Conservation (phyloP, 805 yeast genomes). For the Candida stauntonica region DNA sequence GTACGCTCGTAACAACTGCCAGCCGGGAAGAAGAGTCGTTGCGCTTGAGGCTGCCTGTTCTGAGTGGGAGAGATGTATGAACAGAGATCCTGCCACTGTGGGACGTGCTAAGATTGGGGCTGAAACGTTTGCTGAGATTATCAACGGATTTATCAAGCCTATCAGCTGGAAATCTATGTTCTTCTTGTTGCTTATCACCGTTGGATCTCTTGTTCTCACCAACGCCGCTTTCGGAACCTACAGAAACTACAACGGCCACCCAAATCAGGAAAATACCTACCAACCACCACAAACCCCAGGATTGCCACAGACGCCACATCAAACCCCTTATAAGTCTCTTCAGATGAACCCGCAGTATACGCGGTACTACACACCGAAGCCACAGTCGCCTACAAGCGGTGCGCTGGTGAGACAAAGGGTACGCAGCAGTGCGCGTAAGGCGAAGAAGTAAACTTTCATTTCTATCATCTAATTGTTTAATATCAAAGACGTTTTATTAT, state of each 20-base stretch:
- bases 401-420: constrained; percentile 18
- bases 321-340: constrained; percentile 18
- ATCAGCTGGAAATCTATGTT: constrained; percentile 66
- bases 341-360: constrained; percentile 22
- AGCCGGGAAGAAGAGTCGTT: constrained; percentile 60
- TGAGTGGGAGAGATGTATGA: constrained; percentile 80
- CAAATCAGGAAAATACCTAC: constrained; percentile 5
- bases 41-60: constrained; percentile 67
- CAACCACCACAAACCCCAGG: constrained; percentile 18
- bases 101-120: constrained; percentile 74
- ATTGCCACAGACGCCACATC: constrained; percentile 19
- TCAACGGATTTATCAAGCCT: constrained; percentile 70
- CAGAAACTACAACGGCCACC: constrained; percentile 26
- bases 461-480: not conserved
- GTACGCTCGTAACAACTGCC: constrained; percentile 69
- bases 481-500: too few species aligned
- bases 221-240: constrained; percentile 46
- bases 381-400: constrained; percentile 19
- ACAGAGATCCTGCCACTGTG: constrained; percentile 61
- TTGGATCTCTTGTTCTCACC: constrained; percentile 50
- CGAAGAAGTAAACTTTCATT: constrained; percentile 15
- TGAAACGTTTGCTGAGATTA: constrained; percentile 75
- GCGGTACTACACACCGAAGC: constrained; percentile 23
- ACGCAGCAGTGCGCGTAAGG: constrained; percentile 15
- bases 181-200: constrained; percentile 39